These are phyloP conservation scores for Nigrospora oryzae DNA, from an alignment of 2,329 filamentous ascomycete genomes.

Conservation along the genomic window DNA sequence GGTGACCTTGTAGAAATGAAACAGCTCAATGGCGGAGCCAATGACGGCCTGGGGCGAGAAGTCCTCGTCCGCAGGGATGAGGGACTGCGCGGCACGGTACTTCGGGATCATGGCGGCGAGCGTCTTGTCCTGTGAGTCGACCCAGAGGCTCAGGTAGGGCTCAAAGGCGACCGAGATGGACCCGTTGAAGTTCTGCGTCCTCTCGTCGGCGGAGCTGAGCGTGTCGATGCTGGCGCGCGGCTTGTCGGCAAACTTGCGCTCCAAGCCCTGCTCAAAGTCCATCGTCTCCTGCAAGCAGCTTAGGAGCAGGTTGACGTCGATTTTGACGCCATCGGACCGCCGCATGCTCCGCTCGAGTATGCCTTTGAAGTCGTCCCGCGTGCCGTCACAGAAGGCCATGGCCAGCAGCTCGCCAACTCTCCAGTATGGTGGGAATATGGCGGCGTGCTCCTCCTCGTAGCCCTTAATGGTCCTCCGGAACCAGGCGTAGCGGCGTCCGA, in stretches of 20 bases:
- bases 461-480: conserved; percentile 93
- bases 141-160: conserved; percentile 93
- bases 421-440: conserved; percentile 83
- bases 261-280: conserved; percentile 89
- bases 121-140: conserved; percentile 90
- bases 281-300: conserved; percentile 91
- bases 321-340: conserved; percentile 62
- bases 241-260: conserved; percentile 69
- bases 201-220: conserved; percentile 69
- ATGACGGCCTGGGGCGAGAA: conserved; percentile 88
- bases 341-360: conserved; percentile 86
- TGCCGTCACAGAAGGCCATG: conserved; percentile 91
- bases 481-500: conserved; percentile 90
- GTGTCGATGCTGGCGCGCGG: conserved; percentile 83
- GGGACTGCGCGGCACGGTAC: conserved; percentile 68
- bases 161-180: conserved; percentile 95
- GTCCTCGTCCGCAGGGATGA: conserved; percentile 78
- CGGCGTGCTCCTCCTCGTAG: conserved; percentile 86
- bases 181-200: conserved; percentile 71
- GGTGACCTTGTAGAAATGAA: conserved; percentile 91
- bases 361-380: conserved; percentile 87
- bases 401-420: conserved; percentile 83
- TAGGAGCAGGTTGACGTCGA: conserved; percentile 84
- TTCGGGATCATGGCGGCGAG: conserved; percentile 76
- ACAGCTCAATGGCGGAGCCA: conserved; percentile 88